These are phyloP conservation scores for Chlorella sp. DNA, from an alignment of 139 green algal genomes.

Conservation along the genomic window DNA sequence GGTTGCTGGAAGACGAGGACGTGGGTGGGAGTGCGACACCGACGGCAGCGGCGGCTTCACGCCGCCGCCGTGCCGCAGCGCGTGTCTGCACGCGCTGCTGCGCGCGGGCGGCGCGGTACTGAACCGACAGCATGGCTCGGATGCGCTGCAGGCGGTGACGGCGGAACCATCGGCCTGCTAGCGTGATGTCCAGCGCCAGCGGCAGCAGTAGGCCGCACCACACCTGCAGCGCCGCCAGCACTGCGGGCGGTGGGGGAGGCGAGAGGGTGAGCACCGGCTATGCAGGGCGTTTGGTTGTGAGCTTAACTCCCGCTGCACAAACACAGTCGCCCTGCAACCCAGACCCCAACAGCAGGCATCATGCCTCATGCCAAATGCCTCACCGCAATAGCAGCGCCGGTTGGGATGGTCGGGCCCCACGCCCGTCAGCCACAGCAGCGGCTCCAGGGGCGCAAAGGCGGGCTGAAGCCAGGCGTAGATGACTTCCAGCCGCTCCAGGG, in stretches of 20 bases:
- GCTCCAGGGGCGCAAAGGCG: slow-evolving; percentile 7
- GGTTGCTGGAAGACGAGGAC: not conserved
- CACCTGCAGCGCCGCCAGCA: slow-evolving; percentile 19
- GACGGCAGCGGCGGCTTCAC: not conserved
- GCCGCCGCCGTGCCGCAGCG: not conserved
- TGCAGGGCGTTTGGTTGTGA: too few species aligned
- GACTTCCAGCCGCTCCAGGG: not conserved
- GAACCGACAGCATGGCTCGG: not conserved
- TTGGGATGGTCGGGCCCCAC: not conserved
- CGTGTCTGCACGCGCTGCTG: not conserved
- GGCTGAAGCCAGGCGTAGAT: slow-evolving; percentile 1
- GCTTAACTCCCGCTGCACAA: not conserved
- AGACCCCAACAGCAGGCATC: not conserved
- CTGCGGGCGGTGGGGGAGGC: not conserved
- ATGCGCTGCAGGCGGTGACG: not conserved
- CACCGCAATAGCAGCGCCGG: slow-evolving; percentile 22
- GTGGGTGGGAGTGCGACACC: not conserved
- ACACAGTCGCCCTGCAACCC: not conserved
- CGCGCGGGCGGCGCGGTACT: not conserved
- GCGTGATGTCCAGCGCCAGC: not conserved
- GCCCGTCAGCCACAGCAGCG: not conserved
- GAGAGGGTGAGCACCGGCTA: not conserved
- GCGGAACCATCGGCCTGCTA: not conserved
- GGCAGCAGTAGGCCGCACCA: slow-evolving; percentile 5
- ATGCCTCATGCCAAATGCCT: not conserved